Percentiles rank a stretch among this genome's conserved stretches.
These are phyloP conservation scores for Gyromitra esculenta DNA, from an alignment of 2,329 filamentous ascomycete genomes.

Conservation along the genomic window DNA sequence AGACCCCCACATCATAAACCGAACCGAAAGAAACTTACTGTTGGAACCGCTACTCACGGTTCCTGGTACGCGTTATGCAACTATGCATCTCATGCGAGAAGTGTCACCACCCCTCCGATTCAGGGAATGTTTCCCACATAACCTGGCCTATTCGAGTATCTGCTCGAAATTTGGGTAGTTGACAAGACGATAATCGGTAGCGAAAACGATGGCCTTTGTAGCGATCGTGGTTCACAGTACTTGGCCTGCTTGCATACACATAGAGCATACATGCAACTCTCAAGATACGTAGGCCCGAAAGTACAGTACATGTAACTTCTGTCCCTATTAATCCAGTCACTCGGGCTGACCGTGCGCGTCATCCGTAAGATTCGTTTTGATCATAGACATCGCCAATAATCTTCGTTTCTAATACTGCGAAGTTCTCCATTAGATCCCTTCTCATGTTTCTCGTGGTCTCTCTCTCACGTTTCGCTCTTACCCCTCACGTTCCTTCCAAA, in stretches of 20 bases:
- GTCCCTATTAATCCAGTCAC: neutral
- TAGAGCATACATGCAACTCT: neutral
- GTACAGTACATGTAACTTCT: neutral
- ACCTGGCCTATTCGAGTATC: neutral
- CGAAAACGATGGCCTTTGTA: constrained; percentile 30
- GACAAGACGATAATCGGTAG: constrained; percentile 30
- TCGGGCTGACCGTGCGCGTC: constrained; percentile 1
- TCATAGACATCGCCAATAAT: constrained; percentile 13
- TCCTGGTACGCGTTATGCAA: constrained; percentile 33
- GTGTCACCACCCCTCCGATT: constrained; percentile 30
- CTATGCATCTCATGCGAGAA: constrained; percentile 39
- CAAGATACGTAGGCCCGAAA: constrained; percentile 2
- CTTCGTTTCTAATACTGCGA: constrained; percentile 5
- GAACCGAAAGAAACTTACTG: constrained; percentile 11
- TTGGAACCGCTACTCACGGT: constrained; percentile 24
- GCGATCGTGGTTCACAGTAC: constrained; percentile 11
- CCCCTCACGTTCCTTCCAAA: constrained; percentile 29
- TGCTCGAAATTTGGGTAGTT: constrained; percentile 10
- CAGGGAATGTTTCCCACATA: constrained; percentile 12
- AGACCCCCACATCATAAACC: constrained; percentile 33
- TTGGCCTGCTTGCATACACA: neutral
- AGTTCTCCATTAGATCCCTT: constrained; percentile 9
- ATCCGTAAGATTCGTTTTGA: constrained; percentile 17
- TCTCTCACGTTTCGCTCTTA: constrained; percentile 14
- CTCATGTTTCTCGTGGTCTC: constrained; percentile 17